phyloP scores from a whole-genome alignment of 176 grass and related monocot genomes.

The Oryza meyeriana region DNA sequence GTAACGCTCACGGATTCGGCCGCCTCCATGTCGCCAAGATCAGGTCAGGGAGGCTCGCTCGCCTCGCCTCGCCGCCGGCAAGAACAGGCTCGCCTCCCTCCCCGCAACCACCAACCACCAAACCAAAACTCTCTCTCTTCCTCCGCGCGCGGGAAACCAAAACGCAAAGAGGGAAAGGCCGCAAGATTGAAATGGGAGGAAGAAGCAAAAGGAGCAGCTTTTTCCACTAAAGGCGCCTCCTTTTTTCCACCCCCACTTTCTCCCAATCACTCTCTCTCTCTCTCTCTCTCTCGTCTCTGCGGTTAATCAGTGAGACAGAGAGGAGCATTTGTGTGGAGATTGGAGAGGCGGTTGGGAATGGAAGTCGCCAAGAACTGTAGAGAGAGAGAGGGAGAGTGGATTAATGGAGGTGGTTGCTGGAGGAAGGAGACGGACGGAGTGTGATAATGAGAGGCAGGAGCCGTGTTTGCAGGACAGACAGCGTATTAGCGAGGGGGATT shows the following conservation, averaged over 20 bases:
- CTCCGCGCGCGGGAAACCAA: slow-evolving; percentile 35
- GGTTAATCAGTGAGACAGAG: not conserved
- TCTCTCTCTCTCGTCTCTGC: not conserved
- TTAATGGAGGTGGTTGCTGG: slow-evolving; percentile 6
- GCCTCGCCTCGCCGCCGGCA: not conserved
- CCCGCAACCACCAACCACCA: not conserved
- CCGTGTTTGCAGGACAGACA: not conserved
- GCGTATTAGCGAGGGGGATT: not conserved
- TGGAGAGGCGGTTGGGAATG: not conserved
- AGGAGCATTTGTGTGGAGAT: not conserved
- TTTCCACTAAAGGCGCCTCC: slow-evolving; percentile 3
- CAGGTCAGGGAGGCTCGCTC: not conserved
- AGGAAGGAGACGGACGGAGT: not conserved
- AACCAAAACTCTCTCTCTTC: not conserved
- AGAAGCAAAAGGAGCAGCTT: slow-evolving; percentile 1
- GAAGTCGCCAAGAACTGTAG: not conserved
- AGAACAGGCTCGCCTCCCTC: not conserved
- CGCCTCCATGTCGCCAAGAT: slow-evolving; percentile 19
- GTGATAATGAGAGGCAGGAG: not conserved
- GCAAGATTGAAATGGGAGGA: slow-evolving; percentile 10
- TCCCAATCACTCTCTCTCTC: not conserved
- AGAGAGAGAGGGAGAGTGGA: not conserved
- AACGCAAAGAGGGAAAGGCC: slow-evolving; percentile 7
- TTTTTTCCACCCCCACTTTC: not conserved
- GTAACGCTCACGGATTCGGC: slow-evolving; percentile 39